Evolutionary conservation across 163 green algal genomes (phyloP), one percentile per base, ranked within the genome.

Genomic region (Chloromonas sp.): DNA sequence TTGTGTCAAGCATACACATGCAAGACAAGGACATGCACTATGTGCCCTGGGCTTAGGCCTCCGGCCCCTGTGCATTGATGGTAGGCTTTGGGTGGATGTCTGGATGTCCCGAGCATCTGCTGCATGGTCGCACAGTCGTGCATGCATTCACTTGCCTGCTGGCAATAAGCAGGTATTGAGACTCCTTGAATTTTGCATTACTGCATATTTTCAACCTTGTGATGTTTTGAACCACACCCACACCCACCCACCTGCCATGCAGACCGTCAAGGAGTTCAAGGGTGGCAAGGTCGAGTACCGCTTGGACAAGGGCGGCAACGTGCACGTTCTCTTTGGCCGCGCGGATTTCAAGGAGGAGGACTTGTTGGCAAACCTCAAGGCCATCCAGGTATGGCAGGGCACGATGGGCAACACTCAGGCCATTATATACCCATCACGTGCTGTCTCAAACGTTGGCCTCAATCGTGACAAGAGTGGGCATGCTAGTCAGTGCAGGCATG

Each of bases 251-350:
- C 36, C 36, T 36, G 36, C 36, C n/a, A 5, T 88, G n/a, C 94
- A 98, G 95, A 96, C 97, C n/a, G 93, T 99, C 0, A 95, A 93
- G 86, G 97, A 99, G 84, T 98, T 99, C 91, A 99, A 99, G 94
- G 96, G 95, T 36, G 97, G 97, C 87, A 99, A 99, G 92, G 96
- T 99, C 74, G 97, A 99, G 92, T 99, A 98, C 93, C 91, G 97
- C 14, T 91, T 98, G 84, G 97, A 99, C 94, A 99, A 99, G 91
- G 92, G 92, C 0, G 97, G 97, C 84, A 99, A 99, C 90, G 91
- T 99, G 81, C 97, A 99, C 89, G 89, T 99, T 70, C 91, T 94
- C 74, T 98, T 99, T 85, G 97, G 97, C 78, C 96, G 96, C 85
- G 86, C 93, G n/a, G 91, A 93, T 86, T 99, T 99, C 92, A 93